These are phyloP conservation scores for Epichloe festucae DNA, from an alignment of 2,329 filamentous ascomycete species.

Conservation along the genomic window DNA sequence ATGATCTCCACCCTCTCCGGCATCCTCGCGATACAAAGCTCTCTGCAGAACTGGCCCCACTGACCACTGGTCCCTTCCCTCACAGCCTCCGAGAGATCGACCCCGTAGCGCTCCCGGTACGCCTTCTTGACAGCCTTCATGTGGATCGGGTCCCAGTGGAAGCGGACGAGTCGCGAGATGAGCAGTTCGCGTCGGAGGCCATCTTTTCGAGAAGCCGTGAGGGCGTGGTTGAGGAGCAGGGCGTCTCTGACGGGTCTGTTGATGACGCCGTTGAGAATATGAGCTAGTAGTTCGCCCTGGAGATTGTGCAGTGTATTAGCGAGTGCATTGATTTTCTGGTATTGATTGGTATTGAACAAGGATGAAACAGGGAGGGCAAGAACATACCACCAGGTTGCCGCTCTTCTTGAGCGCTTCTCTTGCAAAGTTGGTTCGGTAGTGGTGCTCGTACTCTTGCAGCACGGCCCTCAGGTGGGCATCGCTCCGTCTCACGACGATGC, in stretches of 20 bases:
- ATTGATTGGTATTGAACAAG: not conserved
- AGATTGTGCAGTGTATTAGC: too few relatives aligned
- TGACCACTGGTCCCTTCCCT: slow-evolving; percentile 63
- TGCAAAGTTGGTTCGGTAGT: slow-evolving; percentile 70
- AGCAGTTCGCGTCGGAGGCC: slow-evolving; percentile 70
- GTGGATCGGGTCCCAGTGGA: slow-evolving; percentile 86
- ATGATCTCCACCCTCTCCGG: slow-evolving; percentile 21
- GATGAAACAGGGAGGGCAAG: not conserved
- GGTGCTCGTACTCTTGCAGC: slow-evolving; percentile 60
- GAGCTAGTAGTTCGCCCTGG: slow-evolving; percentile 85
- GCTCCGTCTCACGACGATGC: slow-evolving; percentile 67
- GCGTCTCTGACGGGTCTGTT: slow-evolving; percentile 91
- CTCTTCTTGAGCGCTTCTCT: slow-evolving; percentile 79
- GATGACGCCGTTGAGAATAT: slow-evolving; percentile 93
- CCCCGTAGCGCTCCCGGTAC: slow-evolving; percentile 65
- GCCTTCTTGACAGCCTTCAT: slow-evolving; percentile 67
- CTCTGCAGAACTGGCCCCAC: slow-evolving; percentile 64
- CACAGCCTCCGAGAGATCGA: slow-evolving; percentile 65
- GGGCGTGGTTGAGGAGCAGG: slow-evolving; percentile 78
- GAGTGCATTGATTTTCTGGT: too few relatives aligned
- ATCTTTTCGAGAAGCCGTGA: slow-evolving; percentile 60
- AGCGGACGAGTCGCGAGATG: slow-evolving; percentile 72
- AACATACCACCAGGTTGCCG: slow-evolving; percentile 78
- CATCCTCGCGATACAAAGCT: slow-evolving; percentile 51
- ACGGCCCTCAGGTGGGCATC: slow-evolving; percentile 74